Evolutionary conservation across 495 filamentous ascomycete species (phyloP).

Genomic region (Podospora pseudoanserina): DNA sequence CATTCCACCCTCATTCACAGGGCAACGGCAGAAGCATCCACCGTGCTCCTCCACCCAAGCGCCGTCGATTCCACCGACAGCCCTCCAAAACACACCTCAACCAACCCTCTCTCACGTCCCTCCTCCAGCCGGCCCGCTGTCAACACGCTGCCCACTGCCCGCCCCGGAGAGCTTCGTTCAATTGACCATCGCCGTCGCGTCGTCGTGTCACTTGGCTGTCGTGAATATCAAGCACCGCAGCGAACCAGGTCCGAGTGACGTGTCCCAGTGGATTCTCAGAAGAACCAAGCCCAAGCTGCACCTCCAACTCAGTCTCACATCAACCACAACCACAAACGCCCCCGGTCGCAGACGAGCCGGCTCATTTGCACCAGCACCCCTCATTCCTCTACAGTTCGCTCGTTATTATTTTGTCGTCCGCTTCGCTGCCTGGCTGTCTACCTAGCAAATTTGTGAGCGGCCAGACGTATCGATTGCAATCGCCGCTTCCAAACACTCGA

Average conservation of each 20-base stretch:
- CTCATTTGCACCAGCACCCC: neutral
- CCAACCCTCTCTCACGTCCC: neutral
- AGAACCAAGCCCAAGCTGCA: neutral
- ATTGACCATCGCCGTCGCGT: neutral
- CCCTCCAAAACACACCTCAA: slow-evolving; percentile 3
- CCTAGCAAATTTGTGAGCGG: too few species aligned
- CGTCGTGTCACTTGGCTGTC: slow-evolving; percentile 8
- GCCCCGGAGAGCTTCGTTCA: slow-evolving; percentile 13
- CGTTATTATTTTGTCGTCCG: neutral
- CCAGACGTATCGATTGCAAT: neutral
- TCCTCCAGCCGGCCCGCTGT: neutral
- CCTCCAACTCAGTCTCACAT: neutral
- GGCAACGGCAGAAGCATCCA: slow-evolving; percentile 28
- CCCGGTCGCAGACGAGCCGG: slow-evolving; percentile 5
- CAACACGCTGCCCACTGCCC: neutral
- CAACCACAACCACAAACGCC: neutral
- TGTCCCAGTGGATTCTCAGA: slow-evolving; percentile 18
- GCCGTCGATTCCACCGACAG: slow-evolving; percentile 8
- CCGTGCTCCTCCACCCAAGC: slow-evolving; percentile 6
- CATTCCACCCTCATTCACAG: slow-evolving; percentile 22
- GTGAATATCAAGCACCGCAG: neutral
- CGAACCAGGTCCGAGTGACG: slow-evolving; percentile 13
- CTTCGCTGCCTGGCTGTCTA: neutral
- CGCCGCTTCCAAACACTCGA: neutral
- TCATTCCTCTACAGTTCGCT: neutral